Percentiles rank a stretch among this genome's conserved stretches.
Conservation (phyloP, 208 protist species). For the Zelonia costaricensis region DNA sequence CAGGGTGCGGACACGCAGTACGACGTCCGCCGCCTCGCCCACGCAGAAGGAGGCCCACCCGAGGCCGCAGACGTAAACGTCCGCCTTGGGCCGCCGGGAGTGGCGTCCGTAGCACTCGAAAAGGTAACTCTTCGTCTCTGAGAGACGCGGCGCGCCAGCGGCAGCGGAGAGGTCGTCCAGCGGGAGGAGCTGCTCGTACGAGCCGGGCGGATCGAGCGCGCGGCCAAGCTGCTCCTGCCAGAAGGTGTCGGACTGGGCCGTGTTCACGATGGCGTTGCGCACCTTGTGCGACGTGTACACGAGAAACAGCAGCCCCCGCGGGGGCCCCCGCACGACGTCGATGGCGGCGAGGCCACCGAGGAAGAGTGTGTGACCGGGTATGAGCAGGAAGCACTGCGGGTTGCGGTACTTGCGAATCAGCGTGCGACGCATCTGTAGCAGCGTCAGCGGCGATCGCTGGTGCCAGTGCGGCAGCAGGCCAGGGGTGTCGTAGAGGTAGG, state of each 20-base stretch:
- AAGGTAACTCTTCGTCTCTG: constrained; percentile 78
- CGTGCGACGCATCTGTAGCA: constrained; percentile 89
- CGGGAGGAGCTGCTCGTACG: constrained; percentile 75
- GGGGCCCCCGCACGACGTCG: constrained; percentile 80
- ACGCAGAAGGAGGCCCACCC: constrained; percentile 90
- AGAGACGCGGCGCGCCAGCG: constrained; percentile 39
- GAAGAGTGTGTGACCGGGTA: constrained; percentile 85
- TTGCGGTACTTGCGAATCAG: constrained; percentile 88
- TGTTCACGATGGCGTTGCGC: constrained; percentile 76
- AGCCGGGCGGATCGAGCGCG: constrained; percentile 75
- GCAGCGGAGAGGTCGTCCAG: constrained; percentile 8
- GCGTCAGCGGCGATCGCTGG: constrained; percentile 71
- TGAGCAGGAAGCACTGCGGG: constrained; percentile 84
- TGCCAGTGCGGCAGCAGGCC: constrained; percentile 91
- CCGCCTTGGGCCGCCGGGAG: constrained; percentile 79
- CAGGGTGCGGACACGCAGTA: constrained; percentile 89
- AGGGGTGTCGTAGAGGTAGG: constrained; percentile 89
- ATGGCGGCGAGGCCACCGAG: constrained; percentile 83
- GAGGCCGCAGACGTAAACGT: constrained; percentile 90
- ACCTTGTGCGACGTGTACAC: constrained; percentile 91
- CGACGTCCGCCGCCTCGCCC: constrained; percentile 76
- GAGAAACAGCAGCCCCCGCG: constrained; percentile 79
- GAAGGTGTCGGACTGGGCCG: constrained; percentile 71
- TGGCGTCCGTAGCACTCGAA: constrained; percentile 89
- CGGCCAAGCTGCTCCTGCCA: constrained; percentile 87